Base-by-base conservation (phyloP, 768 basidiomycete species). In the Lactifluus piperatus region DNA sequence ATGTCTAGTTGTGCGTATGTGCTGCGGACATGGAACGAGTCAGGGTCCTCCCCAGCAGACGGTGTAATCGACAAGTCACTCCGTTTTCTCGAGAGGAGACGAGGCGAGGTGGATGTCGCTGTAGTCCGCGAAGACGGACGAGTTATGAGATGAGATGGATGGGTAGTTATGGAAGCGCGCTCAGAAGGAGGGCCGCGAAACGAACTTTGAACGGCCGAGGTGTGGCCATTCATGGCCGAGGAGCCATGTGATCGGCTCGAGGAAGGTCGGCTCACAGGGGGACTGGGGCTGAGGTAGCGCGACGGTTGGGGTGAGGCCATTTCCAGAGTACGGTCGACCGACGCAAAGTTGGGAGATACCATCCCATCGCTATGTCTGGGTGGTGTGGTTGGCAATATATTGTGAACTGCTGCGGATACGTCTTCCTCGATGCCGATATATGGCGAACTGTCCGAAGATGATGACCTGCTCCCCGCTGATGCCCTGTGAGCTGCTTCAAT, bases 1-100 rank as follows among this genome's bases (percentile, higher is more conserved):
- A 80, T 74, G 50, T 97, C 92, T n/a, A 98, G 78, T 62, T 89
- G 81, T 0, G 94, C 95, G 69, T 97, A 94, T 0, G 90, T 91
- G 60, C 79, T 85, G 41, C 91, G 81, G 7, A 94, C 87, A 70
- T 90, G 85, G 65, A 88, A 88, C 7, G 86, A 80, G 68, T 93
- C 91, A 56, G 82, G 68, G 65, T 93, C 91, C 70, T 93, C 91
- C 27, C 86, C 86, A 64, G 85, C 85, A 5, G 86, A 86, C 1
- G 84, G 87, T 0, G 79, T 80, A 18, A 87, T 75, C 5, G 88
- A 89, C 13, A 74, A 71, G 58, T 80, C 79, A 69, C 82, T 84
- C 16, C 53, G 34, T 7, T 51, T 58, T 37, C 30, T 63, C 5
- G 30, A 30, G 20, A 64, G 64, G 14, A 63, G 54, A 13, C 43